These are phyloP conservation scores for Lobosporangium transversale DNA, from an alignment of 192 early-diverging fungal genomes.

Conservation along the genomic window DNA sequence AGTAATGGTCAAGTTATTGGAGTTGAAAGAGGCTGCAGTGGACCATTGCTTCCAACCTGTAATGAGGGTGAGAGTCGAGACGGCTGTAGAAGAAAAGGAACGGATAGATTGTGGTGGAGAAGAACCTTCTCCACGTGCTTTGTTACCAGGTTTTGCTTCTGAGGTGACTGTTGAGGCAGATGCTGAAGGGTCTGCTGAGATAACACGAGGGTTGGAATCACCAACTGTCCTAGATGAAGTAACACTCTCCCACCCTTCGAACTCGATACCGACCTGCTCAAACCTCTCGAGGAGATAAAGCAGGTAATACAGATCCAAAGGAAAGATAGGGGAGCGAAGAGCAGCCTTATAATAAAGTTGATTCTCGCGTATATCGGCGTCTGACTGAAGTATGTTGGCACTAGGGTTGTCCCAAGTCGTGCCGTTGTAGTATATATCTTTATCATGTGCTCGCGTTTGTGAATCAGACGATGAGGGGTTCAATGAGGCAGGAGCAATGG, in stretches of 20 bases:
- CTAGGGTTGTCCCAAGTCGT: constrained; percentile 35
- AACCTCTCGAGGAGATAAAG: constrained; percentile 51
- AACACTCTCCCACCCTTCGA: constrained; percentile 39
- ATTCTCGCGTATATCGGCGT: constrained; percentile 18
- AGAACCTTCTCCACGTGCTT: not conserved
- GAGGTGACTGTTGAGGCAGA: not conserved
- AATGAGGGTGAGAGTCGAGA: constrained; percentile 53
- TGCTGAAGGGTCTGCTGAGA: not conserved
- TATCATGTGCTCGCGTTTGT: not conserved
- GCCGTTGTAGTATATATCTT: constrained; percentile 12
- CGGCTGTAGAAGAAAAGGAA: constrained; percentile 53
- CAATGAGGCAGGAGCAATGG: constrained; percentile 19
- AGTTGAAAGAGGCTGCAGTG: constrained; percentile 27
- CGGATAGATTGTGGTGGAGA: constrained; percentile 40
- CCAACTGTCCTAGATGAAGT: constrained; percentile 21
- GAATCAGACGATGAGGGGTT: not conserved
- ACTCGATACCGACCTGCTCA: constrained; percentile 43
- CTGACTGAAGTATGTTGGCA: constrained; percentile 16
- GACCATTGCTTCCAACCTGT: constrained; percentile 60
- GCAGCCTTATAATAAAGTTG: constrained; percentile 25
- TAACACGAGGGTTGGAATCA: constrained; percentile 32
- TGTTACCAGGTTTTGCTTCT: not conserved
- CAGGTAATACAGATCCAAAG: constrained; percentile 49
- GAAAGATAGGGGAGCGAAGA: constrained; percentile 39
- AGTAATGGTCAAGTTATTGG: constrained; percentile 40